Evolutionary conservation across 768 basidiomycete species (phyloP).

Genomic region (Cantharellus cinnabarinus): DNA sequence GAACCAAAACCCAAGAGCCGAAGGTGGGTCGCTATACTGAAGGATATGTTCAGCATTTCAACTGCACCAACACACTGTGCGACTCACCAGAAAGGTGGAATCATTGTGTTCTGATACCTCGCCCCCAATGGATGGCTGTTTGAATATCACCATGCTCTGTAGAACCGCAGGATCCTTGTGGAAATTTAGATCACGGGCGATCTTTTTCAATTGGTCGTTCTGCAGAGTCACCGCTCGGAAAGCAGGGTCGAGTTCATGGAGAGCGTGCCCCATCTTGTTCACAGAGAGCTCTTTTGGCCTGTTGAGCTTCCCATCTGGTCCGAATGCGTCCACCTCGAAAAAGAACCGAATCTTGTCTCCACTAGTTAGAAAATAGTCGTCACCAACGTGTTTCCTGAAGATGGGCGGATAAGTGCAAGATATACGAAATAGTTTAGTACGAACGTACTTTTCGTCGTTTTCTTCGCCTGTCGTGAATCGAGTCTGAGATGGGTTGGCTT

Average conservation of each 20-base stretch:
- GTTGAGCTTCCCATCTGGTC: slow-evolving; percentile 42
- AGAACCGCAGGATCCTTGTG: slow-evolving; percentile 75
- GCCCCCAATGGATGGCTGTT: slow-evolving; percentile 83
- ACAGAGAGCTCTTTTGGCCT: slow-evolving; percentile 41
- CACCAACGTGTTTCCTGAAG: slow-evolving; percentile 46
- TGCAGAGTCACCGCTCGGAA: slow-evolving; percentile 67
- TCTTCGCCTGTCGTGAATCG: slow-evolving; percentile 58
- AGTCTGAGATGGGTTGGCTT: slow-evolving; percentile 29
- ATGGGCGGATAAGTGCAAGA: background rate
- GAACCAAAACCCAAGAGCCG: slow-evolving; percentile 92
- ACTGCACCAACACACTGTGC: slow-evolving; percentile 7
- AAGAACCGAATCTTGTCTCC: slow-evolving; percentile 94
- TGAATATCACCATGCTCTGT: slow-evolving; percentile 91
- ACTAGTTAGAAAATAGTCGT: slow-evolving; percentile 80
- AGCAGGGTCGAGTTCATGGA: slow-evolving; percentile 68
- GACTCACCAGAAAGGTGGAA: slow-evolving; percentile 33
- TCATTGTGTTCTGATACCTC: slow-evolving; percentile 89
- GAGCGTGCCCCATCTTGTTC: slow-evolving; percentile 85
- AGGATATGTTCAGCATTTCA: slow-evolving; percentile 18
- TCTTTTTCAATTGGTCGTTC: slow-evolving; percentile 42
- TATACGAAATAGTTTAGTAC: background rate
- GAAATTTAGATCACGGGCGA: slow-evolving; percentile 63
- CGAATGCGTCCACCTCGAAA: slow-evolving; percentile 74
- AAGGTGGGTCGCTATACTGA: slow-evolving; percentile 80
- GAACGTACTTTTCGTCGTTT: slow-evolving; percentile 21